These are phyloP conservation scores for Annulohypoxylon bovei DNA, from an alignment of 495 filamentous ascomycete species.

Conservation along the genomic window DNA sequence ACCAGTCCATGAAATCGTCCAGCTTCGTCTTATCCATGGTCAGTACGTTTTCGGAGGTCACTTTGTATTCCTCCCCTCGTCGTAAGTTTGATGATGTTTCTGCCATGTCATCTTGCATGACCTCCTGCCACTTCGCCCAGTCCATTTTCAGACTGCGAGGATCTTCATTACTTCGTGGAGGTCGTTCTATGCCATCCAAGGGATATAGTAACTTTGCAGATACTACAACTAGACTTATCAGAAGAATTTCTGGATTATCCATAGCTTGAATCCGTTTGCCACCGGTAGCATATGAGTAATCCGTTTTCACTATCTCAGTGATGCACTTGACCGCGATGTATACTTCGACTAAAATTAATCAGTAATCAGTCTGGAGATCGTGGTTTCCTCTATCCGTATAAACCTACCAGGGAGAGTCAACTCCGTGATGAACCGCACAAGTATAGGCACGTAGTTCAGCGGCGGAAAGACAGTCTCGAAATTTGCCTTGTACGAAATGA, in stretches of 20 bases:
- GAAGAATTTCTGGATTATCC: constrained; percentile 74
- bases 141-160: constrained; percentile 70
- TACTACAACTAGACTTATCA: constrained; percentile 78
- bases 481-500: constrained; percentile 69
- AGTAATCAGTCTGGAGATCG: constrained; percentile 24
- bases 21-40: constrained; percentile 73
- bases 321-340: constrained; percentile 70
- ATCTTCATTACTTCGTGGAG: constrained; percentile 66
- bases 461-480: constrained; percentile 77
- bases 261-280: constrained; percentile 45
- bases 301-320: constrained; percentile 62
- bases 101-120: constrained; percentile 53
- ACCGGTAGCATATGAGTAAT: constrained; percentile 64
- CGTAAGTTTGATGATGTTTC: constrained; percentile 3
- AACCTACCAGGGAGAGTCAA: constrained; percentile 79
- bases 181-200: constrained; percentile 69
- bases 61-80: constrained; percentile 49
- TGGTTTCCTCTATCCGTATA: background rate
- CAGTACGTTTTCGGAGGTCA: constrained; percentile 75
- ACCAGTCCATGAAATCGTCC: constrained; percentile 90
- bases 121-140: constrained; percentile 75
- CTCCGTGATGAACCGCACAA: constrained; percentile 75
- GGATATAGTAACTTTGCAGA: constrained; percentile 82
- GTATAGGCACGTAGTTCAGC: constrained; percentile 71
- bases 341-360: constrained; percentile 66